Evolutionary conservation across 2,329 filamentous ascomycete genomes (phyloP).

Genomic region (Calonectria hongkongensis): DNA sequence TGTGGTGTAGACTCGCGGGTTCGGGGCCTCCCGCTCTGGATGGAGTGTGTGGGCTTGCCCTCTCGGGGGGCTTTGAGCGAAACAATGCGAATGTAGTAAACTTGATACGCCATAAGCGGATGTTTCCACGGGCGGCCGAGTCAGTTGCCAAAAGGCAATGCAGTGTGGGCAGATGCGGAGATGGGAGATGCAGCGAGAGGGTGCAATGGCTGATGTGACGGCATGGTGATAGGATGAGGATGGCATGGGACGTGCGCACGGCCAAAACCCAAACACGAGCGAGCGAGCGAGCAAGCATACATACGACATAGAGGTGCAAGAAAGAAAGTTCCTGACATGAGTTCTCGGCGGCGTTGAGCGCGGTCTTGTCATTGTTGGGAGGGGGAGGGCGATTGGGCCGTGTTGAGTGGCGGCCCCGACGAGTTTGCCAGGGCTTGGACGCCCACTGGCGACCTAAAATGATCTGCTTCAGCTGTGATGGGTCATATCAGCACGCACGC

Average conservation of each 20-base stretch:
- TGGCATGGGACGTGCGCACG: conserved; percentile 23
- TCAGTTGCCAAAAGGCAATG: conserved; percentile 15
- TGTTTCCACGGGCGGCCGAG: conserved; percentile 27
- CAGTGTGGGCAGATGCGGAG: conserved; percentile 21
- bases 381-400: conserved; percentile 35
- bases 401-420: conserved; percentile 37
- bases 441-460: conserved; percentile 24
- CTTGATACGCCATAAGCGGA: conserved; percentile 26
- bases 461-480: conserved; percentile 35
- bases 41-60: conserved; percentile 17
- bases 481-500: conserved; percentile 30
- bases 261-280: conserved; percentile 30
- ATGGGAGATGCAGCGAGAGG: conserved; percentile 26
- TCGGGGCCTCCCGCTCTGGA: conserved; percentile 36
- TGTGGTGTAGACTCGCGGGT: conserved; percentile 30
- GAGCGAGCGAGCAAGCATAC: too few species aligned
- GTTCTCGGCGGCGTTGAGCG: conserved; percentile 24
- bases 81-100: conserved; percentile 8
- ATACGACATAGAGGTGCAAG: not conserved
- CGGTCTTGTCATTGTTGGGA: conserved; percentile 30
- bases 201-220: conserved; percentile 35
- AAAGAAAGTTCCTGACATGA: conserved; percentile 29
- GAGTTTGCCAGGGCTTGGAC: conserved; percentile 25
- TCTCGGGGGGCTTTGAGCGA: conserved; percentile 9
- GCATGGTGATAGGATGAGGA: conserved; percentile 22